These are phyloP conservation scores for Blastocystis hominis DNA, from an alignment of 352 stramenopile genomes.

Conservation along the genomic window DNA sequence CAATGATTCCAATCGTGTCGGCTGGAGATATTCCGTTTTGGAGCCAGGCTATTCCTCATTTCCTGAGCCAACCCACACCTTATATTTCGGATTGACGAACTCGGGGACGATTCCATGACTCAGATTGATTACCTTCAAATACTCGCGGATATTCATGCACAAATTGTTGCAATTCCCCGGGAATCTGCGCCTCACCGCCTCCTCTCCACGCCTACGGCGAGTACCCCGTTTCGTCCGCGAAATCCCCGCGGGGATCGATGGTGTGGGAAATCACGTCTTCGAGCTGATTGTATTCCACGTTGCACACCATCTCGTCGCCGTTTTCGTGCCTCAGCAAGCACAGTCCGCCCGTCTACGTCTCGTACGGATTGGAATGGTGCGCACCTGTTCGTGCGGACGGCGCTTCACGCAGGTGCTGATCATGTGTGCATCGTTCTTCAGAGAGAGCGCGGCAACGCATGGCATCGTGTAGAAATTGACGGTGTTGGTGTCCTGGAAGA, in stretches of 20 bases:
- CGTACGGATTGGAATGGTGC: not conserved
- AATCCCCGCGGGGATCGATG: constrained; percentile 67
- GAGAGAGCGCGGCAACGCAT: constrained; percentile 65
- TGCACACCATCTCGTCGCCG: constrained; percentile 59
- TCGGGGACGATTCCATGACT: constrained; percentile 75
- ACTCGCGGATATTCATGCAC: constrained; percentile 72
- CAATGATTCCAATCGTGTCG: constrained; percentile 82
- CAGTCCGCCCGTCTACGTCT: constrained; percentile 70
- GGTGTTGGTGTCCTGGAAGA: constrained; percentile 72
- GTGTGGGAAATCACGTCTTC: constrained; percentile 74
- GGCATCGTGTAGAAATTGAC: constrained; percentile 63
- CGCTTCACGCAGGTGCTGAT: constrained; percentile 54
- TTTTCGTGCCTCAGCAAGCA: constrained; percentile 67
- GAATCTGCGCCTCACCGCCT: constrained; percentile 43
- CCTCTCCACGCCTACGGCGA: not conserved
- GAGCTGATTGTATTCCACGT: constrained; percentile 25
- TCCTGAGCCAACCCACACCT: constrained; percentile 71
- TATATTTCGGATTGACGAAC: constrained; percentile 87
- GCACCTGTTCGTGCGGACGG: constrained; percentile 21
- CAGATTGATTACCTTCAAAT: constrained; percentile 67
- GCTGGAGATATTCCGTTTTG: constrained; percentile 80
- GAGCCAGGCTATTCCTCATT: constrained; percentile 64
- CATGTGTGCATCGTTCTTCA: constrained; percentile 63
- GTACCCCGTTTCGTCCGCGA: constrained; percentile 60
- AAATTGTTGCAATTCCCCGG: constrained; percentile 83